Conservation (phyloP, 257 asterid genomes). For the Eustoma russellianum region DNA sequence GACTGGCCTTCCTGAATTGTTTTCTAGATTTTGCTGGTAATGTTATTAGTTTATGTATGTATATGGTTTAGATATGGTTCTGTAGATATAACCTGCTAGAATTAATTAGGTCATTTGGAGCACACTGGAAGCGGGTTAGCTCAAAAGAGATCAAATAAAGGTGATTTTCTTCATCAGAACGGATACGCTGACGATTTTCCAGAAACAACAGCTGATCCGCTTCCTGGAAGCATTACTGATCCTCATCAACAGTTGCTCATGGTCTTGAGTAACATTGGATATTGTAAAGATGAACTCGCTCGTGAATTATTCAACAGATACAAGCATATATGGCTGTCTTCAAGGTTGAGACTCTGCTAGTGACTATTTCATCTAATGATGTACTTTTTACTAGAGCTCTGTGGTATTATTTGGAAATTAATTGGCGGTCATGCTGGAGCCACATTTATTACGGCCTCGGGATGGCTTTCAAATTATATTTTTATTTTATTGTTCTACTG, state of each 20-base stretch:
- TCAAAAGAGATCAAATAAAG: slow-evolving; percentile 40
- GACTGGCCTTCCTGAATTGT: slow-evolving; percentile 84
- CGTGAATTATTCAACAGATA: slow-evolving; percentile 59
- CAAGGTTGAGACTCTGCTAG: slow-evolving; percentile 38
- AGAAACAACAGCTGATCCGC: slow-evolving; percentile 51
- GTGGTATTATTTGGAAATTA: no score
- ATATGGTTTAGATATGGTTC: slow-evolving; percentile 1
- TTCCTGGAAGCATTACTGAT: slow-evolving; percentile 73
- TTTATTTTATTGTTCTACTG: no score
- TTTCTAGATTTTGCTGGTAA: slow-evolving; percentile 85
- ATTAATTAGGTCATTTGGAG: slow-evolving; percentile 70
- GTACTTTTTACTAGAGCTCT: no score
- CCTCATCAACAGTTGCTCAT: slow-evolving; percentile 79
- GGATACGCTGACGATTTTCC: slow-evolving; percentile 51
- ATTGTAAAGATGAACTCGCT: slow-evolving; percentile 90
- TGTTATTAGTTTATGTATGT: slow-evolving; percentile 6
- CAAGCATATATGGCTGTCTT: slow-evolving; percentile 60
- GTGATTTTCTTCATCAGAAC: slow-evolving; percentile 43
- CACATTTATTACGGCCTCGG: no score
- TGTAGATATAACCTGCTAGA: slow-evolving; percentile 6
- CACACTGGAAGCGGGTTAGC: slow-evolving; percentile 55
- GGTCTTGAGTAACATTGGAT: slow-evolving; percentile 96
- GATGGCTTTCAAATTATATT: no score
- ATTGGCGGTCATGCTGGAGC: no score
- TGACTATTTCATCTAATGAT: slow-evolving; percentile 3